A percentile compares a stretch with the other conserved stretches of the same genome.
Evolutionary conservation across 495 filamentous ascomycete genomes (phyloP).

Genomic region (Talaromyces proteolyticus): DNA sequence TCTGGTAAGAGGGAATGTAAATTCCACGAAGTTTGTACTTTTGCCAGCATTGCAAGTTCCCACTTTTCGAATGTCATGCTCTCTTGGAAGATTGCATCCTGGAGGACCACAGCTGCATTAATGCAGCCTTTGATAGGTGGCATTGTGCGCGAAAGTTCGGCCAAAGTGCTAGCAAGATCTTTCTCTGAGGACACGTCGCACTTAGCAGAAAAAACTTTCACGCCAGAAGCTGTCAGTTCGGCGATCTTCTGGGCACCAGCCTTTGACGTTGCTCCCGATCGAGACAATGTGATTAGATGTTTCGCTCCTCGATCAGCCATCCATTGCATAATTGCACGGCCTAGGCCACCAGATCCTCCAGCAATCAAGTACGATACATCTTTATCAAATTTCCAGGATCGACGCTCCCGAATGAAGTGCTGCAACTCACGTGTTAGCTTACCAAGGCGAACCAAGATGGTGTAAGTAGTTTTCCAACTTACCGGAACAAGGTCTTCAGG

Average conservation of each 20-base stretch:
- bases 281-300: constrained; percentile 47
- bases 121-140: too few relatives aligned
- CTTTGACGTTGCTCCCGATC: constrained; percentile 9
- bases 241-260: constrained; percentile 19
- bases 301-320: constrained; percentile 48
- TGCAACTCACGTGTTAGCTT: too few relatives aligned
- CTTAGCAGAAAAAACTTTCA: too few relatives aligned
- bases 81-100: constrained; percentile 16
- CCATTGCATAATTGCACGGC: constrained; percentile 43
- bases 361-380: constrained; percentile 40
- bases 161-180: too few relatives aligned
- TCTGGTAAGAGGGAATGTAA: constrained; percentile 15
- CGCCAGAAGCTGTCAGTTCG: constrained; percentile 18
- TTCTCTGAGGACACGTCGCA: too few relatives aligned
- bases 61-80: constrained; percentile 23
- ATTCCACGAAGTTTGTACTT: constrained; percentile 22
- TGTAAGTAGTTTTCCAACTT: too few relatives aligned
- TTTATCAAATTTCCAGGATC: background rate
- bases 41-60: background rate
- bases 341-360: constrained; percentile 51
- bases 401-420: too few relatives aligned
- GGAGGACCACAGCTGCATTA: too few relatives aligned
- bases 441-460: too few relatives aligned
- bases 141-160: too few relatives aligned
- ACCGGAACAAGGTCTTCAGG: too few relatives aligned